phyloP scores from a whole-genome alignment of 768 basidiomycete species.

The Crassisporium funariophilum region DNA sequence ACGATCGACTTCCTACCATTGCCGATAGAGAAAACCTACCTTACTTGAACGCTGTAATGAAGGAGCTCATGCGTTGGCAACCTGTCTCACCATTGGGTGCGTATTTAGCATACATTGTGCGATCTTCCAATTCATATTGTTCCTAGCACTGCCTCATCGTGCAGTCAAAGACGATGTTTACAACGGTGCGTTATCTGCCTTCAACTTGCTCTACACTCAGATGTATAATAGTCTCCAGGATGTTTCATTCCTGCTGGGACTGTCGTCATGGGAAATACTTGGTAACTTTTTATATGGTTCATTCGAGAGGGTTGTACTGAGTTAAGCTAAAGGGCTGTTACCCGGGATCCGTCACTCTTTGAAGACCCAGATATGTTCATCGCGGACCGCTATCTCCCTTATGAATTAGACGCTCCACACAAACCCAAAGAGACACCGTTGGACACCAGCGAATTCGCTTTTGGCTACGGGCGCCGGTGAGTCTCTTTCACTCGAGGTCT shows the following conservation, averaged over 20 bases:
- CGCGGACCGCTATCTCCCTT: slow-evolving; percentile 30
- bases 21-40: slow-evolving; percentile 33
- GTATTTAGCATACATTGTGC: slow-evolving; percentile 2
- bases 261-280: slow-evolving; percentile 32
- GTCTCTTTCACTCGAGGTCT: not conserved
- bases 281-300: slow-evolving; percentile 16
- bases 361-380: slow-evolving; percentile 26
- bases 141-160: slow-evolving; percentile 16
- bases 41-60: slow-evolving; percentile 36
- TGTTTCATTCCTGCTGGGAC: slow-evolving; percentile 38
- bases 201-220: not conserved
- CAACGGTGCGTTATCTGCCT: slow-evolving; percentile 7
- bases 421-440: slow-evolving; percentile 17
- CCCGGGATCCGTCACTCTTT: slow-evolving; percentile 25
- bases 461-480: slow-evolving; percentile 31
- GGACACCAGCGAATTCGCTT: slow-evolving; percentile 24
- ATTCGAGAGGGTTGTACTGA: not conserved
- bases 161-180: slow-evolving; percentile 20
- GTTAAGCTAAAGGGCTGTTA: slow-evolving; percentile 21
- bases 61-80: slow-evolving; percentile 38
- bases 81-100: slow-evolving; percentile 34
- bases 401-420: slow-evolving; percentile 21
- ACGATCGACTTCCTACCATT: slow-evolving; percentile 34
- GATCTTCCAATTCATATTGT: not conserved
- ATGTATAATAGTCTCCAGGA: slow-evolving; percentile 21